phyloP scores from a whole-genome alignment of 192 early-diverging fungal species.

The Rhizoclosmatium globosum region DNA sequence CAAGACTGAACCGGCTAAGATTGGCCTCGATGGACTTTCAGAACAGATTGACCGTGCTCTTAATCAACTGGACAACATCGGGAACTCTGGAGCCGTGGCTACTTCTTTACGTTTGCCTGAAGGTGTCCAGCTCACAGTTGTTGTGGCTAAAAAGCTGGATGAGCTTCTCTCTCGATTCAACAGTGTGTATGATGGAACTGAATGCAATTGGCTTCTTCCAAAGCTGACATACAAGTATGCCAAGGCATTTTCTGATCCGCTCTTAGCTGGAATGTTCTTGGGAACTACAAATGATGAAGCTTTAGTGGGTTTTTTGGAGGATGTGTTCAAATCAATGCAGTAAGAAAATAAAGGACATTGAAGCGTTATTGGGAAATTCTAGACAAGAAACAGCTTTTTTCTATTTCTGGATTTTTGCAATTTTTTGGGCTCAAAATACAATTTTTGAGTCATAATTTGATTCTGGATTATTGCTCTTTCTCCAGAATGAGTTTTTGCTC shows the following conservation, averaged over 20 bases:
- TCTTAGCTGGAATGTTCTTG: constrained; percentile 1
- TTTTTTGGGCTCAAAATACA: neutral
- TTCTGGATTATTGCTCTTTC: neutral
- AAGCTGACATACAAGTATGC: neutral
- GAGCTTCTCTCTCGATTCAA: neutral
- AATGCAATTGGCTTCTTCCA: neutral
- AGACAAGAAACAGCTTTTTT: constrained; percentile 2
- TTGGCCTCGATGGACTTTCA: neutral
- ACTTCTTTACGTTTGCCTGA: neutral
- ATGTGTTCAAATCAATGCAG: neutral
- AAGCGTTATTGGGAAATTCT: neutral
- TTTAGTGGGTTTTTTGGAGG: neutral
- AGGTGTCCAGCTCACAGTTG: neutral
- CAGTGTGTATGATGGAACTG: neutral
- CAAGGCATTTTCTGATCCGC: neutral
- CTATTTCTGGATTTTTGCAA: neutral
- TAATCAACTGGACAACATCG: neutral
- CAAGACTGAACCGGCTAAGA: neutral
- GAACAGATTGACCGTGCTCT: neutral
- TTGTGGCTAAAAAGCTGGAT: neutral
- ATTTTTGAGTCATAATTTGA: neutral
- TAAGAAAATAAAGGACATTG: no score
- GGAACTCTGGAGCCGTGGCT: neutral
- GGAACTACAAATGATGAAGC: constrained; percentile 5
- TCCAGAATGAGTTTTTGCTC: neutral